These are phyloP conservation scores for Aphanomyces cochlioides DNA, from an alignment of 352 stramenopile species.

Conservation along the genomic window DNA sequence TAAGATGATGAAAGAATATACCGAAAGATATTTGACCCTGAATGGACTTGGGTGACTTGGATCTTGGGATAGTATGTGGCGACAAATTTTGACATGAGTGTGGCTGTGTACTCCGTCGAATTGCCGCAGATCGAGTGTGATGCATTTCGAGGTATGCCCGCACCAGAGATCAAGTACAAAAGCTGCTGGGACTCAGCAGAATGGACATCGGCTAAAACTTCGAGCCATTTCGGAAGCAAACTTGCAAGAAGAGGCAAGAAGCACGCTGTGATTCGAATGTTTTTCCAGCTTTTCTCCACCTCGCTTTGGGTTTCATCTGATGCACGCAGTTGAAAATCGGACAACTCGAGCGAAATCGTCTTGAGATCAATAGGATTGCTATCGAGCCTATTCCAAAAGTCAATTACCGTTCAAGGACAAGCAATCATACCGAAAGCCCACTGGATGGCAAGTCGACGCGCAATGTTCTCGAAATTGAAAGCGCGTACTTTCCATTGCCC, in stretches of 20 bases:
- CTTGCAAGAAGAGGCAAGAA: conserved; percentile 96
- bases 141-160: conserved; percentile 93
- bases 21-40: conserved; percentile 93
- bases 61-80: conserved; percentile 89
- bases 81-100: conserved; percentile 93
- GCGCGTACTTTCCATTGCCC: conserved; percentile 9
- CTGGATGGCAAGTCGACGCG: conserved; percentile 2
- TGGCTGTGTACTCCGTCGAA: conserved; percentile 91
- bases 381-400: neutral
- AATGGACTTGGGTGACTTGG: conserved; percentile 93
- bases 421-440: conserved; percentile 20
- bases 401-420: neutral
- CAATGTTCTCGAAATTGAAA: conserved; percentile 19
- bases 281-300: conserved; percentile 60
- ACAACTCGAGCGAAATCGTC: conserved; percentile 23
- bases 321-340: conserved; percentile 29
- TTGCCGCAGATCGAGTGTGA: conserved; percentile 90
- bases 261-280: conserved; percentile 71
- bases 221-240: conserved; percentile 91
- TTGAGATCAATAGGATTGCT: conserved; percentile 1
- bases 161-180: conserved; percentile 95
- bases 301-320: conserved; percentile 32
- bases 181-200: conserved; percentile 83
- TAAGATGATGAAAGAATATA: conserved; percentile 1
- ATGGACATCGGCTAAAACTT: conserved; percentile 74